Percentiles rank a stretch among this genome's conserved stretches.
phyloP scores from a whole-genome alignment of 164 flowering plant species.

The Amborella trichopoda region DNA sequence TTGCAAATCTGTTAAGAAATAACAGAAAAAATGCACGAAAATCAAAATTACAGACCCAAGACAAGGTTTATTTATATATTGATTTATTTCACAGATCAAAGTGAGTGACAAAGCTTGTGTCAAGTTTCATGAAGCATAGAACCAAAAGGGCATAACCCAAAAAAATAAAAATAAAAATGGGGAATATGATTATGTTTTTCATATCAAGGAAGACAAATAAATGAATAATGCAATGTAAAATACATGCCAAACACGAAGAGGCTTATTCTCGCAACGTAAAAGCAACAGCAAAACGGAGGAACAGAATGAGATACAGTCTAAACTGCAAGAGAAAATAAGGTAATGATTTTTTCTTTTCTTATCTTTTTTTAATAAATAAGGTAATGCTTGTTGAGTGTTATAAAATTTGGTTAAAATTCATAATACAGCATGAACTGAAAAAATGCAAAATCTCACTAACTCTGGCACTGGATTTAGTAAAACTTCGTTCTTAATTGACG shows the following conservation, averaged over 20 bases:
- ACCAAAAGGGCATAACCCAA: neutral
- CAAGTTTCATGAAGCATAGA: no score
- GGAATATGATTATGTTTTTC: neutral
- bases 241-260: neutral
- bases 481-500: neutral
- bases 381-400: neutral
- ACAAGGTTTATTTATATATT: no score
- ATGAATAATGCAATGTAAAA: neutral
- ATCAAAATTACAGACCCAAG: no score
- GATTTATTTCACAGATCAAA: no score
- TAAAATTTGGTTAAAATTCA: neutral
- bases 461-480: neutral
- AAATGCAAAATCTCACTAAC: neutral
- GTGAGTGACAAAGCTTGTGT: no score
- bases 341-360: no score
- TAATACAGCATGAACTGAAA: neutral
- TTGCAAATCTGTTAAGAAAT: constrained; percentile 34
- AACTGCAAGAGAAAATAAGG: no score
- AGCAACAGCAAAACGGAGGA: neutral
- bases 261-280: neutral
- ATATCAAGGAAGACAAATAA: neutral
- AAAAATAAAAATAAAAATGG: neutral
- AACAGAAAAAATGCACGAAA: constrained; percentile 3
- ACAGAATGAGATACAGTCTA: no score
- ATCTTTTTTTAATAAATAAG: neutral